Conservation (phyloP, 2,329 filamentous ascomycete genomes). For the Aspergillus puulaauensis region DNA sequence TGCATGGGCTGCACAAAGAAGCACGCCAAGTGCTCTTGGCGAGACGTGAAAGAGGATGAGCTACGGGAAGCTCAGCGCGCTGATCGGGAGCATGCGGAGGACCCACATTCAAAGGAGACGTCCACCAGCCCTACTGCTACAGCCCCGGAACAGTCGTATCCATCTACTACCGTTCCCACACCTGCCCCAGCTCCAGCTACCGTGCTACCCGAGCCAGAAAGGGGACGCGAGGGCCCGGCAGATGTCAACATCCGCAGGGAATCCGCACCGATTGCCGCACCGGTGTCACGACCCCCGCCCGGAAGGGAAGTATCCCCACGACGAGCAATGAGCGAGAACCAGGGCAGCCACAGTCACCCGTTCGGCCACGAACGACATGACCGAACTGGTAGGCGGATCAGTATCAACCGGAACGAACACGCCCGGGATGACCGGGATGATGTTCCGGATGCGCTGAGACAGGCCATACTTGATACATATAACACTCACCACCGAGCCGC, state of each 20-base stretch:
- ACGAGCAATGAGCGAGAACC: slow-evolving; percentile 40
- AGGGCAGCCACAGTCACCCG: slow-evolving; percentile 15
- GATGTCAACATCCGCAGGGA: slow-evolving; percentile 19
- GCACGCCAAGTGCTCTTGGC: slow-evolving; percentile 86
- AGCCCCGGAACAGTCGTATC: slow-evolving; percentile 6
- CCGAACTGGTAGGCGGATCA: slow-evolving; percentile 14
- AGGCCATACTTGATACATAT: slow-evolving; percentile 42
- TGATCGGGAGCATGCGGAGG: slow-evolving; percentile 18
- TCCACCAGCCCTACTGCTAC: slow-evolving; percentile 8
- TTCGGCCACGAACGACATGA: background rate
- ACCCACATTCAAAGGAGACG: slow-evolving; percentile 14
- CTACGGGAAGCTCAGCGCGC: slow-evolving; percentile 33
- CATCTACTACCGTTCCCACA: slow-evolving; percentile 8
- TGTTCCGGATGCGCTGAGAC: slow-evolving; percentile 41
- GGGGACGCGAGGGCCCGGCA: background rate
- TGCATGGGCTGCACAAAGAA: slow-evolving; percentile 88
- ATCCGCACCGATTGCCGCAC: slow-evolving; percentile 23
- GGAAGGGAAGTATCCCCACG: slow-evolving; percentile 31
- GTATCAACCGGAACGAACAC: slow-evolving; percentile 18
- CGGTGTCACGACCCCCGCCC: slow-evolving; percentile 22
- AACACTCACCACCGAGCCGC: slow-evolving; percentile 40
- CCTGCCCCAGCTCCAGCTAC: slow-evolving; percentile 9
- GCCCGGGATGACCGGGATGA: slow-evolving; percentile 28
- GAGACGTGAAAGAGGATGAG: slow-evolving; percentile 74
- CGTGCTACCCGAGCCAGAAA: slow-evolving; percentile 9